A percentile compares a stretch with the other conserved stretches of the same genome.
Evolutionary conservation across 345 rosid species (phyloP).

Genomic region (Combretum micranthum): DNA sequence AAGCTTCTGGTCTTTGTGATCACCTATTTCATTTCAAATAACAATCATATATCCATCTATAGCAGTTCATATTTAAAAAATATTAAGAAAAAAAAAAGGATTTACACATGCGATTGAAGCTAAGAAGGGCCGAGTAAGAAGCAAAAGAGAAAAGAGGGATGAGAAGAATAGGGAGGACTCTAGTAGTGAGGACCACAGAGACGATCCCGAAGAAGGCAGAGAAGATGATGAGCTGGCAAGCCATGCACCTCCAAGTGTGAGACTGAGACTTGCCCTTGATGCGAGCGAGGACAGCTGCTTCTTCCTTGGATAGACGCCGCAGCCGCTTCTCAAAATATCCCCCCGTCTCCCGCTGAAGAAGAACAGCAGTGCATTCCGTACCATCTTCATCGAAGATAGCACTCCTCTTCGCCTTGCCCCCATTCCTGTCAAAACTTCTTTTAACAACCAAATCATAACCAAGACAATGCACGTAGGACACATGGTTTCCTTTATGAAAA

Average conservation of each 20-base stretch:
- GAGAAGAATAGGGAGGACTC: slow-evolving; percentile 41
- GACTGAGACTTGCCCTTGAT: slow-evolving; percentile 64
- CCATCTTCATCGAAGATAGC: slow-evolving; percentile 54
- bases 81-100: too few species aligned
- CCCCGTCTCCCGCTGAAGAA: slow-evolving; percentile 41
- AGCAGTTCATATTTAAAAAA: neutral
- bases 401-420: slow-evolving; percentile 55
- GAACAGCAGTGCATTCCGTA: slow-evolving; percentile 45
- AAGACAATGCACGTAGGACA: too few species aligned
- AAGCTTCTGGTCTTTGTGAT: slow-evolving; percentile 71
- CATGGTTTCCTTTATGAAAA: too few species aligned
- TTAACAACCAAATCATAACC: too few species aligned
- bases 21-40: slow-evolving; percentile 37
- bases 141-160: slow-evolving; percentile 32
- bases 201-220: slow-evolving; percentile 55
- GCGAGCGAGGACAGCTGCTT: slow-evolving; percentile 59
- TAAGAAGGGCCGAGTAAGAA: slow-evolving; percentile 26
- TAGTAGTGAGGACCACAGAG: slow-evolving; percentile 31
- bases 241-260: slow-evolving; percentile 51
- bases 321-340: slow-evolving; percentile 89
- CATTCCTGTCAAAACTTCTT: too few species aligned
- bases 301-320: slow-evolving; percentile 74
- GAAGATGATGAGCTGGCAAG: slow-evolving; percentile 52
- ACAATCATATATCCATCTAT: too few species aligned
- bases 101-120: slow-evolving; percentile 38